Evolutionary conservation across 371 early-diverging fungal genomes (phyloP).

Genomic region (Mucor racemosus): DNA sequence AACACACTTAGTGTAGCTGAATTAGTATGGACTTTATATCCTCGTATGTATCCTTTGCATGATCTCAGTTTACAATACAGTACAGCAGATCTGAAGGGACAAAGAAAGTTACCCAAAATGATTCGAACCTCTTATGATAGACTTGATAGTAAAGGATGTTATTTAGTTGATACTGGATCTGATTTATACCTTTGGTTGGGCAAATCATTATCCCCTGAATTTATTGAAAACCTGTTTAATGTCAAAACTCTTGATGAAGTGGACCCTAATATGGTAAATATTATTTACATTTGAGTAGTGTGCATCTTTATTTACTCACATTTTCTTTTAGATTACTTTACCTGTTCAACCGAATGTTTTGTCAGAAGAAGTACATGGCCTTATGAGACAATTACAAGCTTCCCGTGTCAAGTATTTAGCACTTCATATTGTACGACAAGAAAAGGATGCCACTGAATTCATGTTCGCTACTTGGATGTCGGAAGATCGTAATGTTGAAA

Average conservation of each 20-base stretch:
- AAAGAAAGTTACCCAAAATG: slow-evolving; percentile 64
- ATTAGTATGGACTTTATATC: slow-evolving; percentile 83
- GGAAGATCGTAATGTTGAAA: slow-evolving; percentile 90
- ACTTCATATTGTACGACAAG: slow-evolving; percentile 64
- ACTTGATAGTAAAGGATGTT: slow-evolving; percentile 76
- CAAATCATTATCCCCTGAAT: slow-evolving; percentile 58
- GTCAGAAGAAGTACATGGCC: slow-evolving; percentile 62
- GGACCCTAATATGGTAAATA: slow-evolving; percentile 69
- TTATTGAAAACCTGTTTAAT: slow-evolving; percentile 78
- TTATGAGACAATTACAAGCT: slow-evolving; percentile 65
- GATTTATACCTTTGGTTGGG: slow-evolving; percentile 91
- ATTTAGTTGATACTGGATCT: slow-evolving; percentile 85
- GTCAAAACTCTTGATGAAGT: slow-evolving; percentile 75
- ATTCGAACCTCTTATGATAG: slow-evolving; percentile 83
- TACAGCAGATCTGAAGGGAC: slow-evolving; percentile 40
- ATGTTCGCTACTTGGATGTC: slow-evolving; percentile 74
- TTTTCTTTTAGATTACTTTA: slow-evolving; percentile 26
- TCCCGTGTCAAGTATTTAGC: slow-evolving; percentile 45
- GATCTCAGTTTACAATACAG: slow-evolving; percentile 56
- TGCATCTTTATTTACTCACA: not conserved
- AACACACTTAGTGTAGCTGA: slow-evolving; percentile 77
- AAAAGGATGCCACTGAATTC: slow-evolving; percentile 37
- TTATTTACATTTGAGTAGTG: not conserved
- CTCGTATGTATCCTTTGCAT: slow-evolving; percentile 79
- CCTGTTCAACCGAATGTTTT: slow-evolving; percentile 63